Base-by-base conservation (phyloP, 148 eudicot genomes). In the Rhododendron simsii region DNA sequence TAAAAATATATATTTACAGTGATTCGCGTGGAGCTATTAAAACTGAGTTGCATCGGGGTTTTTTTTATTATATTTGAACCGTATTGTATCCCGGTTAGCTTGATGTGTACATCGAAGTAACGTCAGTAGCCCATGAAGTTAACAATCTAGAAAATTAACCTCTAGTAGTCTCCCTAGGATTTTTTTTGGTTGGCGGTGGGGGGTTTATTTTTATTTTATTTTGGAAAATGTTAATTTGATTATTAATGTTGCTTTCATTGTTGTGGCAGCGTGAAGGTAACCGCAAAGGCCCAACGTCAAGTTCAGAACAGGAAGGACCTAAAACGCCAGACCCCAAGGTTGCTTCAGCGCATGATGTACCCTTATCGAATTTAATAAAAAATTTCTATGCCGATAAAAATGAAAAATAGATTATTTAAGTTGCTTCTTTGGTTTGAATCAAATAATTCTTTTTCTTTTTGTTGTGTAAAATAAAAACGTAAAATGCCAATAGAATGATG, bases 241-340 rank as follows among this genome's bases (percentile, higher is more conserved):
- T 80, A n/a, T 48, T 55, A 41, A 41, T 41, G 30, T 73, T 84
- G 30, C 18, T 83, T 77, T 83, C 35, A 35, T 33, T 83, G 65
- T 13, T 84, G 84, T 83, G 74, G 83, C 94, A 97, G 99, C 98
- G 98, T 88, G 98, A 97, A 93, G 96, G 95, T 85, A 93, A 86
- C 90, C 96, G 94, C 87, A 94, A 91, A 91, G 98, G 94, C 33
- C 92, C 91, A 74, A 91, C 94, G 50, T 92, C 98, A 88, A 92
- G 92, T 87, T 89, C 93, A 9, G 97, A 94, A 51, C 95, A 94
- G 47, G 94, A 94, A 81, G 93, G 94, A 23, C 95, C 98, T 57
- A 95, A 95, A 88, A 91, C 96, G 75, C 95, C 95, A 37, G 98
- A 97, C 69, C 98, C 98, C 74, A 97, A 97, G 98, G 99, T 95